phyloP scores from a whole-genome alignment of 2,329 filamentous ascomycete genomes.

The Penicillium hordei region DNA sequence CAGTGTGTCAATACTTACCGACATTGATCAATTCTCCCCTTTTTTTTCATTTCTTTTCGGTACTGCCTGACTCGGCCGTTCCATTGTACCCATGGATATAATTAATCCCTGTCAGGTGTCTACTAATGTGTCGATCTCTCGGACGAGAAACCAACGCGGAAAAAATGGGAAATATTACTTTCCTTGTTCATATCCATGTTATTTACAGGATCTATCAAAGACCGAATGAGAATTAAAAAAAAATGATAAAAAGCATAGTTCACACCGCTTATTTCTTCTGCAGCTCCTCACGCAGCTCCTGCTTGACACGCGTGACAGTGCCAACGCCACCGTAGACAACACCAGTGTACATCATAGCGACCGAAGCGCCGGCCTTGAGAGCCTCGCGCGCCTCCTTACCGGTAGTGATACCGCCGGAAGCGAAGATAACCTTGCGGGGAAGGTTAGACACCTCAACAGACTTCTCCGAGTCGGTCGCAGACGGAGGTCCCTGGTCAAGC shows the following conservation, averaged over 20 bases:
- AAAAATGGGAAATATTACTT: background rate
- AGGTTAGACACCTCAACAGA: constrained; percentile 15
- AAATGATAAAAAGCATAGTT: background rate
- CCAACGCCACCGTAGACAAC: constrained; percentile 63
- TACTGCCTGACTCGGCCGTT: background rate
- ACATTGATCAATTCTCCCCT: background rate
- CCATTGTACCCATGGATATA: background rate
- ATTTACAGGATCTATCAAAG: constrained; percentile 22
- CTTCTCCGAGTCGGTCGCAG: constrained; percentile 22
- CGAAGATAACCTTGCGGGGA: constrained; percentile 78
- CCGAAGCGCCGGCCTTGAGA: constrained; percentile 82
- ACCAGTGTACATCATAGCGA: constrained; percentile 89
- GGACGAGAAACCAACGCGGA: background rate
- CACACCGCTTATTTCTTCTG: constrained; percentile 27
- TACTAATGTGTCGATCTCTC: background rate
- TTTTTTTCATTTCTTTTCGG: background rate
- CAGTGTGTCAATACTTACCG: background rate
- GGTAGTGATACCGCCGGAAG: constrained; percentile 87
- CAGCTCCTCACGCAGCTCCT: constrained; percentile 46
- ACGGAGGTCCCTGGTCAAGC: constrained; percentile 55
- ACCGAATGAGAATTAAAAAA: background rate
- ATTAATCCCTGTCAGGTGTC: background rate
- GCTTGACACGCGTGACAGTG: constrained; percentile 56
- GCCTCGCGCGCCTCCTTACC: constrained; percentile 79
- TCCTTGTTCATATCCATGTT: constrained; percentile 13